phyloP scores from a whole-genome alignment of 345 rosid species.

The Eucalyptus melliodora region DNA sequence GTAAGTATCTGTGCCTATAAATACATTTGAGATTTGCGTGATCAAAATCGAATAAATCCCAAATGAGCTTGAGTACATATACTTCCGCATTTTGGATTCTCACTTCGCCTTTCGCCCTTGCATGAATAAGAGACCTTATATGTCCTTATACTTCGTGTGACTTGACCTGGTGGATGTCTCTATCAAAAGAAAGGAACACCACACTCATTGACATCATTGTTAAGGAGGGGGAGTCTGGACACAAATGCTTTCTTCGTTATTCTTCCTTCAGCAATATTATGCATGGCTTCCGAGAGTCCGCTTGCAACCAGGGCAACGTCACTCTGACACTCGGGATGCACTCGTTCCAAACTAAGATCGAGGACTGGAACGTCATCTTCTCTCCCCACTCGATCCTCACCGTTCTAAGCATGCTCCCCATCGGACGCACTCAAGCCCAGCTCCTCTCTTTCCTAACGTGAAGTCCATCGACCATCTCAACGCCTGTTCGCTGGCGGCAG shows the following conservation, averaged over 20 bases:
- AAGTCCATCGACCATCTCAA: neutral
- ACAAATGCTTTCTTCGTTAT: neutral
- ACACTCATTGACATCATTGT: neutral
- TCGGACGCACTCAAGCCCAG: neutral
- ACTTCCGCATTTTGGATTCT: neutral
- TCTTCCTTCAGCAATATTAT: neutral
- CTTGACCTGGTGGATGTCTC: neutral
- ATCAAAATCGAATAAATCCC: neutral
- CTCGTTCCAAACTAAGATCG: neutral
- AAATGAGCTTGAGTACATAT: neutral
- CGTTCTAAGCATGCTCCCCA: neutral
- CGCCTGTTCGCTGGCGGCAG: neutral
- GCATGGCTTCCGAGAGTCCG: neutral
- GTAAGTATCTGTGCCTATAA: neutral
- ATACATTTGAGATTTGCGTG: neutral
- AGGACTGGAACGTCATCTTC: neutral
- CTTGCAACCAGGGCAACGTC: neutral
- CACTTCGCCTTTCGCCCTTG: neutral
- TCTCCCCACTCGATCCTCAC: neutral
- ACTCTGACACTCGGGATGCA: neutral
- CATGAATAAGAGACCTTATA: neutral
- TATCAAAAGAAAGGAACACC: neutral
- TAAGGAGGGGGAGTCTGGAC: neutral
- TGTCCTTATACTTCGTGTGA: neutral
- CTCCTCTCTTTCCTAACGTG: conserved; percentile 1